Percentiles rank a stretch among this genome's conserved stretches.
Evolutionary conservation across 139 green algal genomes (phyloP).

Genomic region (Haematococcus lacustris): DNA sequence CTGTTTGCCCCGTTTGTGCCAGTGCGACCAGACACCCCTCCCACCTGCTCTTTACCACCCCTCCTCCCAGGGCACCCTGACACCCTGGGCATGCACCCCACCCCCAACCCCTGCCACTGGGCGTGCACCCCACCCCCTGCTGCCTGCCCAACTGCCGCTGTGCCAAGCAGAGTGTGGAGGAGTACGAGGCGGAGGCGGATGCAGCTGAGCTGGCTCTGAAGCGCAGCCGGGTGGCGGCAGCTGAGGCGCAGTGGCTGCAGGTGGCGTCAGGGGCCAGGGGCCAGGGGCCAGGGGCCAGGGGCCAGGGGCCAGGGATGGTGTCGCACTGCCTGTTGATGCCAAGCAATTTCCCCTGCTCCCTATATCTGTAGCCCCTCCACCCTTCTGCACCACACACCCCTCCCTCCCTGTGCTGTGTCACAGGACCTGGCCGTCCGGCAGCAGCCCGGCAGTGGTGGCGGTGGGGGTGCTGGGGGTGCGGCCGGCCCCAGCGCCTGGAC

Average conservation of each 20-base stretch:
- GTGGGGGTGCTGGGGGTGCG: conserved; percentile 1
- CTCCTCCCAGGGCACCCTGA: no score
- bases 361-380: no score
- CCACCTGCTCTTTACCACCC: no score
- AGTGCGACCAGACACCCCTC: no score
- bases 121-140: no score
- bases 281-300: not conserved
- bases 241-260: conserved; percentile 10
- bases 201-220: not conserved
- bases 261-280: not conserved
- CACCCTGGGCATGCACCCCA: no score
- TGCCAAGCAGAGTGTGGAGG: conserved; percentile 16
- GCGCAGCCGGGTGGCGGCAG: not conserved
- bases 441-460: not conserved
- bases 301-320: not conserved
- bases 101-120: no score
- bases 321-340: not conserved
- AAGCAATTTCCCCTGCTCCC: no score
- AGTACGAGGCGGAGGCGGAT: not conserved
- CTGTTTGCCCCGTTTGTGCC: no score
- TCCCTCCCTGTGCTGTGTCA: not conserved
- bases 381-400: no score
- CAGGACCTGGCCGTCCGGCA: not conserved
- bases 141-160: no score
- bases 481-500: conserved; percentile 13